Conservation (phyloP, 2,329 filamentous ascomycete genomes). For the Talaromyces piceae region DNA sequence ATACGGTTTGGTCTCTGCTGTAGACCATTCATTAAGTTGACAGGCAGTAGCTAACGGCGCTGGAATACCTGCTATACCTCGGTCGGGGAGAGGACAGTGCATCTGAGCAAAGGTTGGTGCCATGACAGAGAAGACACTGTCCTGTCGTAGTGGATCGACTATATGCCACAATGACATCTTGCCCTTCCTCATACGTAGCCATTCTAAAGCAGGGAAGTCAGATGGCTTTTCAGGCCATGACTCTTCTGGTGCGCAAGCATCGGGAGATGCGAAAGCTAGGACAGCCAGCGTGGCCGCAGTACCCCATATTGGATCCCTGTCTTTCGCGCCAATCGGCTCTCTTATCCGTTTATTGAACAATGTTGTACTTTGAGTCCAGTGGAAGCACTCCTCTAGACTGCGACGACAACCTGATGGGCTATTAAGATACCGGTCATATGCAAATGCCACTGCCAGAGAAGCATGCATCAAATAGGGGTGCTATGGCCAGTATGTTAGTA, state of each 20-base stretch:
- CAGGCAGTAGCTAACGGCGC: constrained; percentile 18
- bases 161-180: constrained; percentile 50
- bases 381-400: constrained; percentile 36
- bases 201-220: constrained; percentile 45
- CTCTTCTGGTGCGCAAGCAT: constrained; percentile 35
- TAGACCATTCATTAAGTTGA: constrained; percentile 23
- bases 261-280: constrained; percentile 34
- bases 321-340: constrained; percentile 25
- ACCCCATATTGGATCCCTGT: constrained; percentile 43
- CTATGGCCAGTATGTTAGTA: constrained; percentile 17
- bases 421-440: constrained; percentile 23
- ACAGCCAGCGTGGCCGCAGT: constrained; percentile 39
- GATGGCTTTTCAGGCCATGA: constrained; percentile 50
- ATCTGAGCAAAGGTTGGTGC: constrained; percentile 29
- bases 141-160: constrained; percentile 41
- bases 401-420: constrained; percentile 16
- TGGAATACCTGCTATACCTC: constrained; percentile 18
- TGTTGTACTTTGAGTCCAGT: constrained; percentile 36
- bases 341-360: constrained; percentile 34
- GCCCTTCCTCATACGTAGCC: constrained; percentile 51
- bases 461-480: constrained; percentile 43
- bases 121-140: constrained; percentile 41
- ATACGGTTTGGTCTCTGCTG: constrained; percentile 30
- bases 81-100: constrained; percentile 23
- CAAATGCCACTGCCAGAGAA: constrained; percentile 35